These are phyloP conservation scores for Pythium oligandrum DNA, from an alignment of 352 stramenopile species.

Conservation along the genomic window DNA sequence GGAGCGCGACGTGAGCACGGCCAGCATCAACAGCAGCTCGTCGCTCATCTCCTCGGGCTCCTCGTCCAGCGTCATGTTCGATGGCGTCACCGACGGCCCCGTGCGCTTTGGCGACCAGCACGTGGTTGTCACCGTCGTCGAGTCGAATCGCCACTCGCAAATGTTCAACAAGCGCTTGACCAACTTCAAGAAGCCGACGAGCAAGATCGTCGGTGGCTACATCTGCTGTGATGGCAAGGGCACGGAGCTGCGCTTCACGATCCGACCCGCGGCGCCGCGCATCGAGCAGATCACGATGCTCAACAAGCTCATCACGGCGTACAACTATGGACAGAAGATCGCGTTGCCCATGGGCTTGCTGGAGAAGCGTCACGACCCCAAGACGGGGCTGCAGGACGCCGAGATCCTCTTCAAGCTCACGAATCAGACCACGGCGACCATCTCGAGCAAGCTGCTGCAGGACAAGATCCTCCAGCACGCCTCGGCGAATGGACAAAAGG, in stretches of 20 bases:
- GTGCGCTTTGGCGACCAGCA: constrained; percentile 69
- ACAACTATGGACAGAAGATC: constrained; percentile 85
- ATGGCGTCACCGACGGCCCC: constrained; percentile 13
- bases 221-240: constrained; percentile 87
- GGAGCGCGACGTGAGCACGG: constrained; percentile 11
- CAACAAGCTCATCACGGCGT: constrained; percentile 80
- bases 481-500: constrained; percentile 1
- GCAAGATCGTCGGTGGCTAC: constrained; percentile 71
- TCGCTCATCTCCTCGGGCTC: constrained; percentile 15
- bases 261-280: constrained; percentile 55
- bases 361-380: constrained; percentile 30
- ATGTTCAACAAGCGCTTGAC: constrained; percentile 83
- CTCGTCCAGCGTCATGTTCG: constrained; percentile 5
- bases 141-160: constrained; percentile 79
- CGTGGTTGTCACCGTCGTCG: constrained; percentile 66
- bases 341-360: constrained; percentile 59
- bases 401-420: constrained; percentile 74
- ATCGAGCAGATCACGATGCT: constrained; percentile 83
- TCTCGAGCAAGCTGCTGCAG: constrained; percentile 44
- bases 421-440: constrained; percentile 41
- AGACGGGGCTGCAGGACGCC: constrained; percentile 30
- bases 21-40: neutral
- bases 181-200: constrained; percentile 87
- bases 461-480: constrained; percentile 55
- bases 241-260: constrained; percentile 55